Evolutionary conservation across 2,329 filamentous ascomycete species (phyloP), one percentile per base, ranked within the genome.

Genomic region (Cylindrodendrum hubeiense): DNA sequence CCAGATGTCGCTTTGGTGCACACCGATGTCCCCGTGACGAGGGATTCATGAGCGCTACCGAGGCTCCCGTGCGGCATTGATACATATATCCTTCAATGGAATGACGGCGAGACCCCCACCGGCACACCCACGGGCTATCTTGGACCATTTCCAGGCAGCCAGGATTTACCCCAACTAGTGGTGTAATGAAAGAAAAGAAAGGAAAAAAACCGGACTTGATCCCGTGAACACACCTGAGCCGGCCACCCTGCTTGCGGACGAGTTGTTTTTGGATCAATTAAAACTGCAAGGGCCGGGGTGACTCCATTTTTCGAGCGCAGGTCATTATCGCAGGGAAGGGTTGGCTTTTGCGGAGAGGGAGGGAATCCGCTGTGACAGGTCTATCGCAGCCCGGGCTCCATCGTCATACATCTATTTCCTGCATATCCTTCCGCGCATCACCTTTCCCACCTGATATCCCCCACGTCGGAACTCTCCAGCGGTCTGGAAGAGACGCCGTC

Each of bases 21-120:
- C 69, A 74, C 72, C 72, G 72, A 65, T 62, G 65, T 53, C 70
- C 49, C 59, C 63, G 59, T 54, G 51, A 51, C 49, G 41, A 17
- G 22, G 15, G 21, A 26, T 28, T 30, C 24, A 60, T 61, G 50
- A 24, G 24, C 9, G 33, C 43, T 67, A 74, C 33, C 65, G 50
- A 34, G 61, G 59, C 19, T 4, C 15, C 4, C 41, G 15, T 44
- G 47, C 13, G 34, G 33, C 19, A 28, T 67, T 61, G 39, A n/a
- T 65, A 47, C 65, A 67, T 67, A 64, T 57, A 49, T 59, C 63
- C 50, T 51, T 28, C 51, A 62, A 65, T 68, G 62, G 56, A 55
- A 65, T 66, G 63, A 50, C 19, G n/a, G 10, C 13, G 21, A 28
- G 19, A 24, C 55, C 60, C 57, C 65, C 61, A 61, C 61, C 43